Base-by-base conservation (phyloP, 805 yeast species). In the Pichia insulana region DNA sequence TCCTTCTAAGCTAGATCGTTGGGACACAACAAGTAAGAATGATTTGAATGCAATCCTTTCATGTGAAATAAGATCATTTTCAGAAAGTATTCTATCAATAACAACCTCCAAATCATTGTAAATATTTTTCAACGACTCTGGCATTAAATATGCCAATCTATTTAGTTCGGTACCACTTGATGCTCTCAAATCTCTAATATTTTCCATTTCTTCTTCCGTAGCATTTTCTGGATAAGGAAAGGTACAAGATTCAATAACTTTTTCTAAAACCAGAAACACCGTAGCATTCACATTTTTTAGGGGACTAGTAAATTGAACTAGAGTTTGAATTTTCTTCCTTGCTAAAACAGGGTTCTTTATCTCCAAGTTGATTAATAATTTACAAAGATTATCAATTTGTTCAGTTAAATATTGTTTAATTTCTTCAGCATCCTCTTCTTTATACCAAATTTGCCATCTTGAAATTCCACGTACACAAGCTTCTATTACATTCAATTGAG, bases 81-180 rank as follows among this genome's bases (percentile, higher is more conserved):
- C 69, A 3, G 76, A 71, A 48, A 89, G 63, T 28, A 92, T 78
- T 36, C 73, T 73, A 3, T 83, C 76, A 35, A 94, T 80, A 0
- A 84, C 97, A 36, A 69, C 70, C 58, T 94, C 97, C 42, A 92
- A 65, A 52, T 90, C 95, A 31, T 74, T 75, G 50, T 85, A 80
- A 11, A 90, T 88, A 49, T 75, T 77, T 59, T 81, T 83, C 50
- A 92, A 69, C 0, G 95, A 76, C 51, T 84, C 95, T 0, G 98
- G 97, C 83, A 92, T 89, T 59, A 94, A 71, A 59, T 89, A 83
- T 1, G 97, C 98, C 62, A 92, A 73, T 56, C 98, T 69, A 60
- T 92, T 90, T 44, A 92, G 70, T 61, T 92, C 99, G 0, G 96
- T 87, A 34, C 97, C 98, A 61, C 96, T 85, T 40, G 88, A 81